Evolutionary conservation across 2,329 filamentous ascomycete species (phyloP), one percentile per base, ranked within the genome.

Genomic region (Plenodomus biglobosus): DNA sequence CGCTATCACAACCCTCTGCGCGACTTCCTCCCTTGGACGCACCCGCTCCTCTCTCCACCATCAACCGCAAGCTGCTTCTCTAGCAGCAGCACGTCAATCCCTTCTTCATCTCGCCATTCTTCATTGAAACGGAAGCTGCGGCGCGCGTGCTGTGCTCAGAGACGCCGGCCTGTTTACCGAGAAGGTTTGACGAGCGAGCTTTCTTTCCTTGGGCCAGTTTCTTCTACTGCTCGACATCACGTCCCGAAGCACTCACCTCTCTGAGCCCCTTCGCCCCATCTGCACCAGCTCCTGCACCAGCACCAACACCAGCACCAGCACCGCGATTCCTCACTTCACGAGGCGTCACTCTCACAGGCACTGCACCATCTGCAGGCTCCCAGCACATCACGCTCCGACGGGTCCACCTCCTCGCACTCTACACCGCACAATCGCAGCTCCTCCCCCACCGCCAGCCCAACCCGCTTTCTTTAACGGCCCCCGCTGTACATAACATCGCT

Each of bases 381-480:
- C 60, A 62, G 57, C 59, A 57, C 58, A 8, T 60, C 62, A 56
- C 61, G 61, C 61, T 67, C 58, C 64, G 64, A 60, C 64, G 65
- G 66, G 56, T 65, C 70, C 63, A 58, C 64, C 65, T 67, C 52
- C 52, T 50, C 63, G 56, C 59, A 56, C 53, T 57, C 54, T 55
- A 44, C 56, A 62, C 58, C 56, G 58, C 58, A 55, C 57, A 54
- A 50, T 59, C 62, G 62, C 69, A 62, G 48, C 59, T 58, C 62
- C 60, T 55, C 50, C 44, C 60, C 64, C 53, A 46, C 45, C 64
- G 63, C 62, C 66, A 78, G 74, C 88, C 92, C 88, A 90, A 86
- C 89, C 88, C 85, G 87, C 91, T 92, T 92, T 91, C 86, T 79
- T 91, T 90, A 78, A 64, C 86, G 88, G 86, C 84, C 82, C 82